Conservation (phyloP, 768 basidiomycete species). For the Amanita polypyramis region DNA sequence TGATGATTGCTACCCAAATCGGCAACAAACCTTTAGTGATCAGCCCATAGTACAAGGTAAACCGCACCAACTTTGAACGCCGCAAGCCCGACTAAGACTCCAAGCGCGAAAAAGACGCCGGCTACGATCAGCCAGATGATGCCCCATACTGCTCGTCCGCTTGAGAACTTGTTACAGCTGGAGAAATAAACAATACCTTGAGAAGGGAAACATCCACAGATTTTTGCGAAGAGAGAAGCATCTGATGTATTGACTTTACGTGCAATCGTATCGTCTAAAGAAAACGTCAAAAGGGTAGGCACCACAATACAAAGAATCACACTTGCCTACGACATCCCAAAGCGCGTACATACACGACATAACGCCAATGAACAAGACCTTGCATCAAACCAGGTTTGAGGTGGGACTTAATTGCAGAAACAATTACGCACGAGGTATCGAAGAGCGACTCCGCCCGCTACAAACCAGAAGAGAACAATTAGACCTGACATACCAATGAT, state of each 20-base stretch:
- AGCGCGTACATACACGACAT: slow-evolving; percentile 85
- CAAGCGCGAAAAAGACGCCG: slow-evolving; percentile 62
- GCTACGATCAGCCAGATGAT: slow-evolving; percentile 79
- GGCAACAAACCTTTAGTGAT: background rate
- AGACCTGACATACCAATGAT: slow-evolving; percentile 74
- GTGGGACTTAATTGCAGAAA: background rate
- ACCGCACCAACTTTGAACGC: slow-evolving; percentile 58
- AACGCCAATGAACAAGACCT: slow-evolving; percentile 75
- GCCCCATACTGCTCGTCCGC: slow-evolving; percentile 58
- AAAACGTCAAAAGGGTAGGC: background rate
- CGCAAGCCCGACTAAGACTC: slow-evolving; percentile 67
- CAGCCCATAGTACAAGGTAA: background rate
- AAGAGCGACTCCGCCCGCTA: slow-evolving; percentile 61
- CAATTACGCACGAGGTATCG: slow-evolving; percentile 52
- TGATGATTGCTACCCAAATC: slow-evolving; percentile 40
- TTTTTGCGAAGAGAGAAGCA: slow-evolving; percentile 73
- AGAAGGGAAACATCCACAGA: slow-evolving; percentile 81
- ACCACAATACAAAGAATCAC: background rate
- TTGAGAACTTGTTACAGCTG: slow-evolving; percentile 6
- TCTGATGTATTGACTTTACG: slow-evolving; percentile 84
- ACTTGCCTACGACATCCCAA: slow-evolving; percentile 78
- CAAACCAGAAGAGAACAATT: slow-evolving; percentile 79
- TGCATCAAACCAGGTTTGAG: background rate
- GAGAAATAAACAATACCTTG: slow-evolving; percentile 36
- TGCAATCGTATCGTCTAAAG: slow-evolving; percentile 72